A percentile compares a stretch with the other conserved stretches of the same genome.
Evolutionary conservation across 2,329 filamentous ascomycete species (phyloP).

Genomic region (Fusarium penzigii): DNA sequence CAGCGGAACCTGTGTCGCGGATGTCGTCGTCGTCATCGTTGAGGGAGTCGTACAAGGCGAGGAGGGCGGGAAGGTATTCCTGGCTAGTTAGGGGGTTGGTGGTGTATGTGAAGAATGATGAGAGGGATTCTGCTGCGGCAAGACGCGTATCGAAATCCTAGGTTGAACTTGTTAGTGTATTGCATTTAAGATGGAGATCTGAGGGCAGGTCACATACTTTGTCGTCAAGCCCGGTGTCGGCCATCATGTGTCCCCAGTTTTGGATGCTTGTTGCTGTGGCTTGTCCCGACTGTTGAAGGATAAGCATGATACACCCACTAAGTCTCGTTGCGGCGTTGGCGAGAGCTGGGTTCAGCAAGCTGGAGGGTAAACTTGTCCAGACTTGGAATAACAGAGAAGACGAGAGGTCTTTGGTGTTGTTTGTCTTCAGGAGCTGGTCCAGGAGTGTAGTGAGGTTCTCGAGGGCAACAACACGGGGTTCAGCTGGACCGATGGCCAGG

Average conservation of each 20-base stretch:
- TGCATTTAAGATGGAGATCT: neutral
- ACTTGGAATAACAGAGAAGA: slow-evolving; percentile 37
- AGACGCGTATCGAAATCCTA: slow-evolving; percentile 67
- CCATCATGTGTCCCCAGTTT: slow-evolving; percentile 53
- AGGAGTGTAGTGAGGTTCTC: slow-evolving; percentile 48
- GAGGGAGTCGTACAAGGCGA: slow-evolving; percentile 73
- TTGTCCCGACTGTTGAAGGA: slow-evolving; percentile 27
- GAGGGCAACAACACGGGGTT: slow-evolving; percentile 50
- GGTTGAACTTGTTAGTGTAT: slow-evolving; percentile 3
- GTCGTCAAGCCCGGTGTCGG: slow-evolving; percentile 48
- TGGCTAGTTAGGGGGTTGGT: slow-evolving; percentile 21
- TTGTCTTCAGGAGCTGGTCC: slow-evolving; percentile 39
- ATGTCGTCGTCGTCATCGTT: slow-evolving; percentile 94
- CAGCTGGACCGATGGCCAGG: slow-evolving; percentile 39
- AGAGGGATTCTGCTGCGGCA: slow-evolving; percentile 58
- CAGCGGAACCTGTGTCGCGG: slow-evolving; percentile 61
- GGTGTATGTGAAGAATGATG: slow-evolving; percentile 46
- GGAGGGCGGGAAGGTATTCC: slow-evolving; percentile 55
- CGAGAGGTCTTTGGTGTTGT: slow-evolving; percentile 32
- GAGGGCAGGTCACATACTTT: slow-evolving; percentile 40
- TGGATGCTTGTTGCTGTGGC: slow-evolving; percentile 23
- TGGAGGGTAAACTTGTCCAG: slow-evolving; percentile 42
- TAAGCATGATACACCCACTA: slow-evolving; percentile 47
- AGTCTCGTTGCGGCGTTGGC: slow-evolving; percentile 50
- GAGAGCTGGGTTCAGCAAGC: slow-evolving; percentile 48